A percentile compares a stretch with the other conserved stretches of the same genome.
Evolutionary conservation across 1,284 basidiomycete genomes (phyloP).

Genomic region (Moesziomyces antarcticus): DNA sequence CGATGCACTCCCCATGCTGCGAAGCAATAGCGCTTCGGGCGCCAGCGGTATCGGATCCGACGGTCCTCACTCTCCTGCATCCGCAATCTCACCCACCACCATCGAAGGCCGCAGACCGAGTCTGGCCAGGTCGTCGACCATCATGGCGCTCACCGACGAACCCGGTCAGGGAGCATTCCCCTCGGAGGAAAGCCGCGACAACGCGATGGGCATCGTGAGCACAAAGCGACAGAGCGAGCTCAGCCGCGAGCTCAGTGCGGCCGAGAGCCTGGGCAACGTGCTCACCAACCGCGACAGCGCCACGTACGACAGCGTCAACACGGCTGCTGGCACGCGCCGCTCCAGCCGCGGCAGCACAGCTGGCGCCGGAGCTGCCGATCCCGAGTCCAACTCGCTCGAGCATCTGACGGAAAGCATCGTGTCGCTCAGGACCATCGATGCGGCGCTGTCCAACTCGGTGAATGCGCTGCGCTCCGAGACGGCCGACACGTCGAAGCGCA

Average conservation of each 20-base stretch:
- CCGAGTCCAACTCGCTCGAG: conserved; percentile 17
- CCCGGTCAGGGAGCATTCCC: conserved; percentile 16
- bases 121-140: conserved; percentile 22
- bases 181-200: conserved; percentile 39
- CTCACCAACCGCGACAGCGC: conserved; percentile 17
- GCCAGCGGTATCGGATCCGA: conserved; percentile 19
- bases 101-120: conserved; percentile 22
- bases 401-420: conserved; percentile 50
- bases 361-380: conserved; percentile 6
- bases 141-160: conserved; percentile 24
- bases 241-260: conserved; percentile 32
- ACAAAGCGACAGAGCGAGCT: conserved; percentile 29
- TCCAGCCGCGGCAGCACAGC: conserved; percentile 41
- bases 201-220: conserved; percentile 37
- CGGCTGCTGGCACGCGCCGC: conserved; percentile 17
- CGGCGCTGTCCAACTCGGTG: conserved; percentile 42
- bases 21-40: conserved; percentile 32
- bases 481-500: conserved; percentile 15
- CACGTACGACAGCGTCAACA: conserved; percentile 37
- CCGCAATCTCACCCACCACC: conserved; percentile 4
- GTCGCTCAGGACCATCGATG: conserved; percentile 52
- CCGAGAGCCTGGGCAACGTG: conserved; percentile 37
- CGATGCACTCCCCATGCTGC: conserved; percentile 12
- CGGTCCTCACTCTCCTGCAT: conserved; percentile 13
- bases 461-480: conserved; percentile 32